These are phyloP conservation scores for Coemansia sp. DNA, from an alignment of 192 early-diverging fungal genomes.

Conservation along the genomic window DNA sequence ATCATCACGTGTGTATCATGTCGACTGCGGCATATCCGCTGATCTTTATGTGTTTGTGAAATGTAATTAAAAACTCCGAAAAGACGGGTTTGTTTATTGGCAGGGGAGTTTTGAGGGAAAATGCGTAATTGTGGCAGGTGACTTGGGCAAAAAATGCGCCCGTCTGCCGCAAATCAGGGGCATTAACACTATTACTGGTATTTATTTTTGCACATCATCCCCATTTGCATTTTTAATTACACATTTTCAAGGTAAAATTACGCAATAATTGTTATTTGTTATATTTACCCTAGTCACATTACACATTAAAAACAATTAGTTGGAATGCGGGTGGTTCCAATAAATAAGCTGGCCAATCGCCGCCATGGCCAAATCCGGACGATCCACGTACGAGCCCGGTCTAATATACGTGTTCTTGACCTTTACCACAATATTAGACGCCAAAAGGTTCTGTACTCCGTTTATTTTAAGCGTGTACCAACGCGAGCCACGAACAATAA, in stretches of 20 bases:
- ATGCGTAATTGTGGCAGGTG: too few species aligned
- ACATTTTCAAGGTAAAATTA: background rate
- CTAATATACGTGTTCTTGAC: constrained; percentile 5
- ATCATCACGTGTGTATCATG: background rate
- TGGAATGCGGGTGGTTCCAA: background rate
- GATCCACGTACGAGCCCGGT: constrained; percentile 20
- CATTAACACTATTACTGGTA: background rate
- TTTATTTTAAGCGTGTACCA: constrained; percentile 1
- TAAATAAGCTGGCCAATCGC: constrained; percentile 12
- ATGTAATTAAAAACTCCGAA: too few species aligned
- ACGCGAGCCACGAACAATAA: background rate
- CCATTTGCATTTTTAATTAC: background rate
- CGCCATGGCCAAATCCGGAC: constrained; percentile 15
- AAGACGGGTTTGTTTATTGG: too few species aligned
- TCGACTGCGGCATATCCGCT: background rate
- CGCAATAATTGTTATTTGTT: background rate
- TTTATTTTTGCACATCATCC: background rate
- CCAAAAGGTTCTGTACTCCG: constrained; percentile 10
- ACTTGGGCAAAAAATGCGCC: too few species aligned
- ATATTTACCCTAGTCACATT: background rate
- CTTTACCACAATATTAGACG: constrained; percentile 21
- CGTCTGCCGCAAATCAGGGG: too few species aligned
- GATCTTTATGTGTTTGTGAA: too few species aligned
- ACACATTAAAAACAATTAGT: background rate
- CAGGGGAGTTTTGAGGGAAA: too few species aligned